Base-by-base conservation (phyloP, 768 basidiomycete genomes). In the Vishniacozyma victoriae region DNA sequence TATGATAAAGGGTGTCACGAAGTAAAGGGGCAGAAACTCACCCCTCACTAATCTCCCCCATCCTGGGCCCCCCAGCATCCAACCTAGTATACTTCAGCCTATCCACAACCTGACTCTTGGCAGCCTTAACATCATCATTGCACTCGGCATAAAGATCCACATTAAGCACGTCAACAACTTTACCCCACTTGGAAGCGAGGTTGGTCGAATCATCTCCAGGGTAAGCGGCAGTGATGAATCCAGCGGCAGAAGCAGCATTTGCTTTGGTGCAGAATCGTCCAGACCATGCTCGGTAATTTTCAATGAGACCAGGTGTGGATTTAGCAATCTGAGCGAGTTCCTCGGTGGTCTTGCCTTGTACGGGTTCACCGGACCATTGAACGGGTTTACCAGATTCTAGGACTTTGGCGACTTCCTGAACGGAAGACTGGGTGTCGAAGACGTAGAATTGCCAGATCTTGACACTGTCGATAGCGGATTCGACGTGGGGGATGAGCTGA, bases 361-460 rank as follows among this genome's bases (percentile, higher is more conserved):
- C 64, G 45, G 78, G 67, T 1, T 78, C 73, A 3, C 84, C 86
- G 4, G 66, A 71, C 87, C 90, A 92, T 4, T 75, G 50, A 13
- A 73, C 71, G 24, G 79, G 55, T 15, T 77, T 74, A 7, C 75
- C 37, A 13, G 73, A 58, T 3, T 62, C 62, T 25, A 93, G 73
- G 2, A 80, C 81, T 0, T 76, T 72, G 52, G 89, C 77, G 2
- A 76, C 74, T 13, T 75, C 76, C 55, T 78, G 81, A 70, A 92
- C 87, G 20, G 76, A 64, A 1, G 55, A 72, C 31, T 75, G 74
- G 11, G 81, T 77, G 62, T 96, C 84, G 41, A 97, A 76, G 16
- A 92, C 85, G 69, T 97, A 99, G 75, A 84, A 99, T 62, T 97
- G 85, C 88, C 89, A 99, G 18, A 97, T 72, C 20, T 87, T 77